Conservation (phyloP, 768 basidiomycete genomes). For the Pisolithus marmoratus region DNA sequence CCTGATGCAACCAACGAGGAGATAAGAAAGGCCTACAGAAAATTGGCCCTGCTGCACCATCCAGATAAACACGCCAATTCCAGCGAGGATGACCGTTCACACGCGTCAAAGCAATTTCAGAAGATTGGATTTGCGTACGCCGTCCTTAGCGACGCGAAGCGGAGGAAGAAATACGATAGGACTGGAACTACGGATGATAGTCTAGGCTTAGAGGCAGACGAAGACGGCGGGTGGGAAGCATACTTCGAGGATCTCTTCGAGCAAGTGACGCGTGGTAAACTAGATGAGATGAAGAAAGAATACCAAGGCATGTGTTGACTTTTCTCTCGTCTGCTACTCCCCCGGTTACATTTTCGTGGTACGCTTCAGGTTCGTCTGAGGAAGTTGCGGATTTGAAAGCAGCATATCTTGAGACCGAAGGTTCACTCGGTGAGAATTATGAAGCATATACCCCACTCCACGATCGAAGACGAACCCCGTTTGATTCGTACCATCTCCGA, state of each 20-base stretch:
- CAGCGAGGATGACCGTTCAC: slow-evolving; percentile 52
- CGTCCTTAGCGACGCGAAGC: slow-evolving; percentile 73
- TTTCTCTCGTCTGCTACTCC: not conserved
- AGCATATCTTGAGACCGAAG: slow-evolving; percentile 67
- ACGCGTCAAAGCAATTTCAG: slow-evolving; percentile 77
- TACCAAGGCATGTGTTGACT: slow-evolving; percentile 69
- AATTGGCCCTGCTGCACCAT: slow-evolving; percentile 74
- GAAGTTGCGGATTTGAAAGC: slow-evolving; percentile 73
- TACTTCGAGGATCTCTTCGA: slow-evolving; percentile 93
- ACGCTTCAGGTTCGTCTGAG: slow-evolving; percentile 67
- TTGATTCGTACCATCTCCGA: slow-evolving; percentile 65
- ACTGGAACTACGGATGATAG: slow-evolving; percentile 85
- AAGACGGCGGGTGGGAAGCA: slow-evolving; percentile 83
- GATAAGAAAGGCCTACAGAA: slow-evolving; percentile 82
- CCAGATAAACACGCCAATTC: slow-evolving; percentile 83
- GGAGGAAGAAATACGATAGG: slow-evolving; percentile 72
- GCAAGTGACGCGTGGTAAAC: slow-evolving; percentile 73
- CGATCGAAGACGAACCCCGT: slow-evolving; percentile 77
- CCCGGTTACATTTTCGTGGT: not conserved
- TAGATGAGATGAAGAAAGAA: slow-evolving; percentile 90
- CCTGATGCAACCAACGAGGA: slow-evolving; percentile 53
- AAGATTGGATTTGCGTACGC: slow-evolving; percentile 94
- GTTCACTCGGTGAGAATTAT: slow-evolving; percentile 80
- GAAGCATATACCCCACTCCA: slow-evolving; percentile 81
- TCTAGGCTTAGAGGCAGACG: slow-evolving; percentile 62